Base-by-base conservation (phyloP, 2,329 filamentous ascomycete genomes). In the Trichoderma semiorbis region DNA sequence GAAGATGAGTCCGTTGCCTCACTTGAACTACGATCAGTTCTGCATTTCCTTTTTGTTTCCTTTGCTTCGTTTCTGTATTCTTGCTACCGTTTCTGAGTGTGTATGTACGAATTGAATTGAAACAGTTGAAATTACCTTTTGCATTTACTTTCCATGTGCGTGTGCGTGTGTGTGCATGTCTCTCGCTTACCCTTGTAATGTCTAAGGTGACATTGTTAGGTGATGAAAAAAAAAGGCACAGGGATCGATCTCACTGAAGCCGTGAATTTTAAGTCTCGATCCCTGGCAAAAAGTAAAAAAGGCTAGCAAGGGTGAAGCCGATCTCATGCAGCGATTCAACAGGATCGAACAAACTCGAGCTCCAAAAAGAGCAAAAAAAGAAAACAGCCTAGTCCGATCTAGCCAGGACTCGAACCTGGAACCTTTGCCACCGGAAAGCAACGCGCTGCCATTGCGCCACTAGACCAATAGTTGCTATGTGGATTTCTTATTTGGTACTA, bases 391-490 rank as follows among this genome's bases (percentile, higher is more conserved):
- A 65, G 62, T 65, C 62, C 79, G 73, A 80, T 76, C 55, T 69
- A 57, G 75, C 75, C 76, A 78, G 78, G 79, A 78, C 76, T 80
- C 79, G 79, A 80, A 79, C 79, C 78, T 79, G 75, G 74, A 80
- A 65, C 77, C 77, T 80, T 77, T 75, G 75, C 78, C 79, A 79
- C 79, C 79, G 77, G 79, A 80, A 79, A 78, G 77, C 76, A 76
- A 79, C 76, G 75, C 77, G 65, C 70, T 60, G 28, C 73, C 69
- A 71, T 71, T 71, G 69, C 69, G 69, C 69, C 62, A 71, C 61
- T 64, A 71, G 62, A 71, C 69, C 62, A 43, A 63, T 62, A 43
- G 62, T 32, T 60, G 57, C 5, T 60, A 60, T 34, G 18, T 7
- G 16, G 8, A 2, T 18, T 47, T 63, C 34, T 43, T 47, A 63